Conservation (phyloP, 116 monocot species). For the Dioscorea cayenensis region DNA sequence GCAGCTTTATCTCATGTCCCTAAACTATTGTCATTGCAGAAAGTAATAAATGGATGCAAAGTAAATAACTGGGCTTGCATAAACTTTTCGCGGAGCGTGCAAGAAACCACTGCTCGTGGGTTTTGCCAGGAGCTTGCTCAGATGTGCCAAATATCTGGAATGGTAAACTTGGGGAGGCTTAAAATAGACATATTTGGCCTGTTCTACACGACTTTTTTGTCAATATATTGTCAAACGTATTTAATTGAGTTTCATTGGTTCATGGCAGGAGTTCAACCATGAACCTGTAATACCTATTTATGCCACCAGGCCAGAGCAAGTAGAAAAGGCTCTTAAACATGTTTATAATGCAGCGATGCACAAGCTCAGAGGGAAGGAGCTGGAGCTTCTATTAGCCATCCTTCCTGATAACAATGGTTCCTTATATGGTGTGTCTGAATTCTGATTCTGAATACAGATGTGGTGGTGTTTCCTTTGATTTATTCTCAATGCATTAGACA, state of each 20-base stretch:
- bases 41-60: constrained; percentile 59
- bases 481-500: neutral
- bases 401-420: constrained; percentile 54
- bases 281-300: constrained; percentile 39
- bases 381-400: constrained; percentile 44
- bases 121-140: constrained; percentile 53
- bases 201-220: neutral
- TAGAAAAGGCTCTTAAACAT: constrained; percentile 48
- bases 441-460: constrained; percentile 11
- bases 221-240: no score
- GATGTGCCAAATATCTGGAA: constrained; percentile 63
- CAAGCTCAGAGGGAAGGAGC: constrained; percentile 38
- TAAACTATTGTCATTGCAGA: constrained; percentile 14
- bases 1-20: neutral
- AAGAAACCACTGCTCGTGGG: constrained; percentile 35
- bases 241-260: no score
- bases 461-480: neutral
- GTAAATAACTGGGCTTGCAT: constrained; percentile 50
- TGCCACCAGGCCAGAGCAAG: constrained; percentile 29
- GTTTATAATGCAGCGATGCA: constrained; percentile 35
- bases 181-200: neutral
- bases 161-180: constrained; percentile 21
- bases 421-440: constrained; percentile 28
- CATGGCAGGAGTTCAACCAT: constrained; percentile 39
- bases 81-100: constrained; percentile 51